Base-by-base conservation (phyloP, 208 protist genomes). In the Trypanosoma caninum region DNA sequence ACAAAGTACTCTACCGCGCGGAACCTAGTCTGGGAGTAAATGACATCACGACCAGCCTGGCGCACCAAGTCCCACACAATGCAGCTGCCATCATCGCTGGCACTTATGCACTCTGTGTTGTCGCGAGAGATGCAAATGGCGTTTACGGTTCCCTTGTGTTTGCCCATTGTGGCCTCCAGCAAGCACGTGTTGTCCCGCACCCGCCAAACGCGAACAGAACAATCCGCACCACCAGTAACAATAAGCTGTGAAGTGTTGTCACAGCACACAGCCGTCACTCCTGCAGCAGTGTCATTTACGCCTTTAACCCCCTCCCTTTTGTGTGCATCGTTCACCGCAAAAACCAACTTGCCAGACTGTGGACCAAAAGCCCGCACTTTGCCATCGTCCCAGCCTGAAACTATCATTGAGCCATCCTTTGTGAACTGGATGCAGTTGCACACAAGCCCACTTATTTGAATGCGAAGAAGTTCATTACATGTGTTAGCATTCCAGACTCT, bases 11-110 rank as follows among this genome's bases (percentile, higher is more conserved):
- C 76, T 34, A 95, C 62, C 0, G 78, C 72, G 63, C 91, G 94
- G 79, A 98, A 98, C 69, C 97, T 96, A 9, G 96, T 97, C 51
- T 96, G 84, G 10, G 91, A 86, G 73, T 98, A 98, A 66, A 98
- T 93, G 58, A 96, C 94, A 73, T 97, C 93, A 64, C 89, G 82
- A 28, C 97, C 93, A 16, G 96, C 73, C 71, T 88, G 84, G 9
- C 91, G 89, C 42, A 76, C 80, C 35, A 98, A 76, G 51, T 97
- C 94, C 97, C 97, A 98, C 30, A 95, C 82, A 68, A 98, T 98
- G 83, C 93, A 97, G 48, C 93, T 97, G 51, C 95, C 97, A 70
- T 98, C 97, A 60, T 96, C 90, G 33, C 80, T 89, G 34, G 95
- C 91, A 20, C 76, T 93, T 46, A 98, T 82, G 61, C 92, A 98